Base-by-base conservation (phyloP, 768 basidiomycete genomes). In the Amanita phalloides region DNA sequence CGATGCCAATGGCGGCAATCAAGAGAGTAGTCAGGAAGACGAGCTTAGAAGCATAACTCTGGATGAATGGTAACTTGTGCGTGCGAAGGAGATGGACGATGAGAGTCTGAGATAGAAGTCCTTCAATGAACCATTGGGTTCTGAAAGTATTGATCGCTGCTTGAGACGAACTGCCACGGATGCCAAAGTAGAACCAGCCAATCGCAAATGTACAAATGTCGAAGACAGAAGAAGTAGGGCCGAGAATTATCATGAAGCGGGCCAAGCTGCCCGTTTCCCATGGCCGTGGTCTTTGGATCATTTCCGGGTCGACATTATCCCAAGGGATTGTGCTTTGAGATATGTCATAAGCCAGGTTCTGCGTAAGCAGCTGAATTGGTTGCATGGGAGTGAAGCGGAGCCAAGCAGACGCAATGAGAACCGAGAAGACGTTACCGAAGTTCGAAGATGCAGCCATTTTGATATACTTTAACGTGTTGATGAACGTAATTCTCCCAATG, bases 241-340 rank as follows among this genome's bases (percentile, higher is more conserved):
- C 68, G 3, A 68, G 1, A 48, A 61, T 68, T 28, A 68, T 26
- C 66, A 68, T 68, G 60, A 68, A 69, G 17, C 61, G 60, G 26
- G 64, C 20, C 38, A 68, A 66, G 20, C 68, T 68, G 55, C 57
- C 57, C n/a, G 68, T 68, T 49, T 58, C 58, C 66, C 60, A 64
- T 36, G 60, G 57, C 51, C 46, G 68, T 13, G 66, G 66, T 21
- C 43, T 41, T 51, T 60, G 60, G 13, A 68, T 61, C 55, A 64
- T 69, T 55, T 68, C 68, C 0, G 65, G 64, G 50, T 68, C 68
- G 49, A 68, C 68, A 13, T 69, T 68, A 52, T 68, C 66, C 68
- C 66, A 67, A 36, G 68, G 66, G 48, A 67, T 67, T 1, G 66
- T 68, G 20, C 56, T 66, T 10, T 67, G 66, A 17, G 68, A 67